phyloP scores from a whole-genome alignment of 768 basidiomycete genomes.

The Mycena rosella region DNA sequence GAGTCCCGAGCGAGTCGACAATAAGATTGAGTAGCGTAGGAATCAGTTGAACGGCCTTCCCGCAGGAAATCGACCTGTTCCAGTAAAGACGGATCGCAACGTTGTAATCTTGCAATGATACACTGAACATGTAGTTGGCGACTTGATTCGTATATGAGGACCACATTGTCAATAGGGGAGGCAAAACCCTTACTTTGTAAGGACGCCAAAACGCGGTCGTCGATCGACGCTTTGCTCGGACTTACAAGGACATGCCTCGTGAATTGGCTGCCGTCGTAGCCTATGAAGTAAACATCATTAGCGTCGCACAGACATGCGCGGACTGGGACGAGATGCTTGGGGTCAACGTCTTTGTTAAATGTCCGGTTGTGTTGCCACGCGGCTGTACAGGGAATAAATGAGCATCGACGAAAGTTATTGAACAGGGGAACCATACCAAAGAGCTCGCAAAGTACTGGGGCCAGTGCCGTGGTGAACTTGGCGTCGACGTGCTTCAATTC shows the following conservation, averaged over 20 bases:
- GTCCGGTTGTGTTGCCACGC: not conserved
- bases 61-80: not conserved
- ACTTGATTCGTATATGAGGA: not conserved
- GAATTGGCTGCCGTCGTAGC: not conserved
- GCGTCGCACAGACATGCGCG: not conserved
- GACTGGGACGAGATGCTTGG: not conserved
- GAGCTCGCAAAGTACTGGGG: conserved; percentile 2
- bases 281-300: not conserved
- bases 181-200: not conserved
- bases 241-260: not conserved
- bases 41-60: not conserved
- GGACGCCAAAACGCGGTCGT: not conserved
- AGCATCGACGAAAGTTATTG: not conserved
- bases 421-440: not conserved
- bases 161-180: not conserved
- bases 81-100: not conserved
- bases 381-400: not conserved
- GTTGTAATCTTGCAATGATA: not conserved
- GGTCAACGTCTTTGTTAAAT: not conserved
- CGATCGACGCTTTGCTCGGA: not conserved
- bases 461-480: not conserved
- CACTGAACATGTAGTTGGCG: not conserved
- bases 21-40: not conserved
- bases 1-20: not conserved
- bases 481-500: not conserved